Evolutionary conservation across 2,329 filamentous ascomycete species (phyloP).

Genomic region (Aspergillus eucalypticola): DNA sequence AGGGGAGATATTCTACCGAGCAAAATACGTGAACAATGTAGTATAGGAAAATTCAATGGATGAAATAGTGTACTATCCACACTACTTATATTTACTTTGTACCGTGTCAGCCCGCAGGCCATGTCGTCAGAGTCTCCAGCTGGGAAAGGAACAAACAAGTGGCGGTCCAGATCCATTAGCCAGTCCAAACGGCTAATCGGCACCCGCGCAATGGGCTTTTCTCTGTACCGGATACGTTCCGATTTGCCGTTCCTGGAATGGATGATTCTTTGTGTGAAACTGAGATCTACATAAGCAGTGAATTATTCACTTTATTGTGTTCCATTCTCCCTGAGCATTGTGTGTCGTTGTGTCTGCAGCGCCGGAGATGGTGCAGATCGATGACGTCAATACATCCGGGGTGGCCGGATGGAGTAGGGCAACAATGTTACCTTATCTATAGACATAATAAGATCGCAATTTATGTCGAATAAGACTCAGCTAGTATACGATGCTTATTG

Average conservation of each 20-base stretch:
- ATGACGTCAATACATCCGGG: constrained; percentile 16
- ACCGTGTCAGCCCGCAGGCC: neutral
- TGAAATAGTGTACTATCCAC: neutral
- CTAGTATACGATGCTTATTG: no score
- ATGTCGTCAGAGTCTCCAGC: neutral
- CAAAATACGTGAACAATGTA: no score
- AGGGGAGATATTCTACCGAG: neutral
- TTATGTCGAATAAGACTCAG: no score
- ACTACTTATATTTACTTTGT: neutral
- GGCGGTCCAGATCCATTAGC: neutral
- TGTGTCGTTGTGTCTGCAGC: neutral
- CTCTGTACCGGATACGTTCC: neutral
- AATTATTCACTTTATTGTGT: neutral
- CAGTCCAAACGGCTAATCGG: neutral
- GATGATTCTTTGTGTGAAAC: neutral
- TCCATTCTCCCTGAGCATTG: neutral
- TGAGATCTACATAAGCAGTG: neutral
- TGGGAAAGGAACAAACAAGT: neutral
- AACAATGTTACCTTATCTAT: no score
- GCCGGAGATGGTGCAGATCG: neutral
- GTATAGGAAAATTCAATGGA: neutral
- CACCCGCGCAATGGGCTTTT: neutral
- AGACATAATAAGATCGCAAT: no score
- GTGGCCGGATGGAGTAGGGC: neutral
- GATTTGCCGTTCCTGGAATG: neutral